Base-by-base conservation (phyloP, 768 basidiomycete species). In the Pisolithus microcarpus region DNA sequence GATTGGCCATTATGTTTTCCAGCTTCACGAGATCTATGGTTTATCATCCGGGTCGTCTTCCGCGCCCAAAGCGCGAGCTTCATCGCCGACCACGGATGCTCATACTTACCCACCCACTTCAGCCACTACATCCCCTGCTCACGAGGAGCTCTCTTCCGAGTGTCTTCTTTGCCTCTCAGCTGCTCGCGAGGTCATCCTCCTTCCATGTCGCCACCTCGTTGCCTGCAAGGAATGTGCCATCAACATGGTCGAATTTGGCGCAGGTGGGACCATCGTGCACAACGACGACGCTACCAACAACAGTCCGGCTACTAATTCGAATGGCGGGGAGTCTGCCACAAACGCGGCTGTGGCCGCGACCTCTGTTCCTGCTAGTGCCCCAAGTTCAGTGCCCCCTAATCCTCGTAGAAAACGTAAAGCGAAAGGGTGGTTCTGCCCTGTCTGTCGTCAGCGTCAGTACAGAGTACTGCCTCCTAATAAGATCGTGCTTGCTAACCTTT, bases 191-290 rank as follows among this genome's bases (percentile, higher is more conserved):
- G 93, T 97, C 38, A 91, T 97, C 7, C 79, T 97, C 11, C 79
- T 96, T 5, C 93, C 93, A 0, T 97, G 93, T 65, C 74, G 93
- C 43, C 93, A 97, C 70, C 77, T 97, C 28, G 93, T 97, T 52
- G 93, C 93, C 5, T 97, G 93, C 72, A 85, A 88, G 61, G 93
- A 95, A 43, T 97, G 93, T 62, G 93, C 93, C 1, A 69, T 96
- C 48, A 95, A 95, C 63, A 97, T 97, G 93, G 85, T 97, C 45
- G 93, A 97, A 66, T 97, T 92, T 64, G 93, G 93, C 26, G 93
- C 93, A 0, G 93, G 93, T 3, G 93, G 93, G 3, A 84, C 76
- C 44, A 87, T 95, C 46, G 78, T 76, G n/a, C 83, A 88, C 47
- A 59, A 70, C 2, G 73, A 75, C 7, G 75, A 75, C 11, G 58